Percentiles rank a stretch among this genome's conserved stretches.
Conservation (phyloP, 2,329 filamentous ascomycete species). For the Pyrenophora seminiperda region DNA sequence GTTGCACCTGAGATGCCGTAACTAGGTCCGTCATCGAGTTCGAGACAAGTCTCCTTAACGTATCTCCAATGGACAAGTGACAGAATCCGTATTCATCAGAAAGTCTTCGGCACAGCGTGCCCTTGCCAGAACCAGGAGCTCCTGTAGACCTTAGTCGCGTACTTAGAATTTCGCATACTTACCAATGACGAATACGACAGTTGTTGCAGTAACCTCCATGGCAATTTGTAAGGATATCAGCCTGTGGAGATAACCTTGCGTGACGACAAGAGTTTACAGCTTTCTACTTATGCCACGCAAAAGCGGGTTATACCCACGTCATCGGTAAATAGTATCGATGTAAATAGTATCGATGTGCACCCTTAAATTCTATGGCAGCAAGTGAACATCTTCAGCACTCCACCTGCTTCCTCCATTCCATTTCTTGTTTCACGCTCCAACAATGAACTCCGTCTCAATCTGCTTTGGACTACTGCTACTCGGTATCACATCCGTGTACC, state of each 20-base stretch:
- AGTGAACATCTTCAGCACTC: too few relatives aligned
- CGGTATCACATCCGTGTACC: neutral
- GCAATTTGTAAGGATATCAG: too few relatives aligned
- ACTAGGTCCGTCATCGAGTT: neutral
- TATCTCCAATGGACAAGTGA: constrained; percentile 40
- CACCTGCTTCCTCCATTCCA: too few relatives aligned
- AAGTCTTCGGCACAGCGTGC: constrained; percentile 39
- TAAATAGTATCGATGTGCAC: too few relatives aligned
- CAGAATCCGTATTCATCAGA: constrained; percentile 16
- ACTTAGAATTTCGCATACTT: constrained; percentile 1
- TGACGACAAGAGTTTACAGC: neutral
- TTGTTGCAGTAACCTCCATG: too few relatives aligned
- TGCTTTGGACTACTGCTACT: constrained; percentile 2
- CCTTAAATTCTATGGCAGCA: too few relatives aligned
- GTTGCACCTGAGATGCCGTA: too few relatives aligned
- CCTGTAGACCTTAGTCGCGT: constrained; percentile 19
- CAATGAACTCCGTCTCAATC: constrained; percentile 2
- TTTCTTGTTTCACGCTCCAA: neutral
- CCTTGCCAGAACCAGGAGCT: constrained; percentile 38
- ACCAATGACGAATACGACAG: constrained; percentile 17
- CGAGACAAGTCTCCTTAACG: constrained; percentile 1
- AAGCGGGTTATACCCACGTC: constrained; percentile 1
- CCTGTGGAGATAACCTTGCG: too few relatives aligned
- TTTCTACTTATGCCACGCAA: constrained; percentile 1
- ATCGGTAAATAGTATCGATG: neutral